phyloP scores from a whole-genome alignment of 164 flowering plant species.

The Dillenia suffruticosa region DNA sequence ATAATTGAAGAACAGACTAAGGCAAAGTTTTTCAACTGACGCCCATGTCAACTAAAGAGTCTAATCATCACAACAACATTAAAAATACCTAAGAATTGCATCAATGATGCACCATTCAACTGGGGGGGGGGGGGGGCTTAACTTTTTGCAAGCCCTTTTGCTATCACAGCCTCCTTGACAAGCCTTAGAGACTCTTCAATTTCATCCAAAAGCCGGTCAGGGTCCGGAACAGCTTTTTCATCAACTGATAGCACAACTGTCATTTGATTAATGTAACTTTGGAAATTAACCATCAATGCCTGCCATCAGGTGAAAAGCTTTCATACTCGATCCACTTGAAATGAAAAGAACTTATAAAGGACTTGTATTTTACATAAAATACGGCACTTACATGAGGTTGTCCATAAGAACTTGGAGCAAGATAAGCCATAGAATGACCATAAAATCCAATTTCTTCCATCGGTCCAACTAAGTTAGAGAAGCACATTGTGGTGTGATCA shows the following conservation, averaged over 20 bases:
- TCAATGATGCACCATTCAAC: no score
- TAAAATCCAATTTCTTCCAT: conserved; percentile 47
- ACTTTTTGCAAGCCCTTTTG: background rate
- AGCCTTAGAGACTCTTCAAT: conserved; percentile 41
- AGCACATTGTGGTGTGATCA: conserved; percentile 39
- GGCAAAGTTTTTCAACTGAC: no score
- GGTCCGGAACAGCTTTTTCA: conserved; percentile 47
- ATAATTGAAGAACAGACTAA: no score
- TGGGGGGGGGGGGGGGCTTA: no score
- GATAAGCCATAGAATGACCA: conserved; percentile 51
- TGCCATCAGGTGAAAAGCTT: conserved; percentile 12
- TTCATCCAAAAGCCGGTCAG: conserved; percentile 50
- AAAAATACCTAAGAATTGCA: no score
- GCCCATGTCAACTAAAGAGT: no score
- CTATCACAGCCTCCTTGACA: conserved; percentile 31
- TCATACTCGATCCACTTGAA: background rate
- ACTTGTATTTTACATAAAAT: background rate
- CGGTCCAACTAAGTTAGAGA: conserved; percentile 66
- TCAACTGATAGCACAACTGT: conserved; percentile 46
- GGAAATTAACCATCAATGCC: conserved; percentile 59
- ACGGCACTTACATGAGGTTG: conserved; percentile 41
- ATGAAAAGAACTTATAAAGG: background rate
- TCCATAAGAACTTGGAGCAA: conserved; percentile 62
- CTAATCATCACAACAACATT: no score
- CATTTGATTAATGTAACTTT: conserved; percentile 64